Evolutionary conservation across 2,329 filamentous ascomycete species (phyloP), one percentile per base, ranked within the genome.

Genomic region (Ceratocystis variospora): DNA sequence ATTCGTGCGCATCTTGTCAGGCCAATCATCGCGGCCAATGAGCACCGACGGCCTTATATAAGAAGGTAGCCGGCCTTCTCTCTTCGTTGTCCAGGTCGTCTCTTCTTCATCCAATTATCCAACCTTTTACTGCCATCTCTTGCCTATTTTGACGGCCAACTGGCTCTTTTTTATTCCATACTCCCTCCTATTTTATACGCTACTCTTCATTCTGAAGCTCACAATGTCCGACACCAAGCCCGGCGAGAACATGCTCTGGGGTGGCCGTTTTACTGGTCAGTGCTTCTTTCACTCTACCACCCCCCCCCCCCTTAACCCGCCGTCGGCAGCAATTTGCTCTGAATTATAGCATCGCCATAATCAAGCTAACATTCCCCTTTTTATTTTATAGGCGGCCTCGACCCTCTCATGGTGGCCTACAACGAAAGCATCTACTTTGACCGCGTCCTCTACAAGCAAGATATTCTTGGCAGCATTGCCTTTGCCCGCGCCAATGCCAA

Each of bases 371-470:
- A 57, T 61, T 15, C 28, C 12, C 31, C 57, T 17, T 45, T 41
- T 22, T 25, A 7, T 4, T 44, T 25, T 62, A 67, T 71, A 88
- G 88, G 89, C 79, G 87, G 83, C 71, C 84, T 93, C 70, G 89
- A 95, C 76, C 89, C 90, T 65, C 82, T 95, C 64, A 96, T 96
- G 90, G 81, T 86, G 68, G 81, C 87, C 70, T 96, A 93, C 80
- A 96, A 96, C 75, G 86, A 87, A 72, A 87, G 83, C 65, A 87
- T 96, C 71, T 84, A 83, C 73, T 92, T 88, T 76, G 90, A 96
- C 76, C 84, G 86, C 70, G 80, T 81, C 64, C 86, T 96, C 71
- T 89, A 90, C 78, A 84, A 85, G 68, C 83, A 94, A 74, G 90
- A 95, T 72, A 91, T 95, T 71, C 81, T 82, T 10, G 90, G 90